These are phyloP conservation scores for Poterioochromonas sp. DNA, from an alignment of 352 stramenopile genomes.

Conservation along the genomic window DNA sequence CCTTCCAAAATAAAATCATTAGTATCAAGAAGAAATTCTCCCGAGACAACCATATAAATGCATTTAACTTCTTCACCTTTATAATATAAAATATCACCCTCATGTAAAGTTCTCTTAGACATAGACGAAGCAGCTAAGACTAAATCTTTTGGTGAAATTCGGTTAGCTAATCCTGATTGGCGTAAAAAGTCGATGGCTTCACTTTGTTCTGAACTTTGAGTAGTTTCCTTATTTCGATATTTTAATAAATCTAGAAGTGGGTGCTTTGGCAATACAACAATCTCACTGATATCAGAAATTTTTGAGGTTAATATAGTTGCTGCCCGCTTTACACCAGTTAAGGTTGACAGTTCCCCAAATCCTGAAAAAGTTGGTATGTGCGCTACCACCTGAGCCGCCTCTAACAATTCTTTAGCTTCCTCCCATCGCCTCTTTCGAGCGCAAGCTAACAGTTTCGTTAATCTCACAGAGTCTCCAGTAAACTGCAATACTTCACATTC, in stretches of 20 bases:
- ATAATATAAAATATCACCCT: conserved; percentile 17
- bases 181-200: conserved; percentile 33
- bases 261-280: conserved; percentile 14
- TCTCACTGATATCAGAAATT: neutral
- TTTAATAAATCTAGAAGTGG: conserved; percentile 28
- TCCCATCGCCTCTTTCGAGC: conserved; percentile 4
- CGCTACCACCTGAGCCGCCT: neutral
- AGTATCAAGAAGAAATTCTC: conserved; percentile 29
- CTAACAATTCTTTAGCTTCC: conserved; percentile 19
- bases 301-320: conserved; percentile 9
- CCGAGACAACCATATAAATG: conserved; percentile 28
- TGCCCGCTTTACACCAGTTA: conserved; percentile 24
- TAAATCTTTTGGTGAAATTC: conserved; percentile 24
- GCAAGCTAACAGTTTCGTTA: neutral
- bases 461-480: neutral
- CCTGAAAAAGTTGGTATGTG: conserved; percentile 11
- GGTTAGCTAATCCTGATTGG: conserved; percentile 24
- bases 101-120: neutral
- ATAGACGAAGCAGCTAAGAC: neutral
- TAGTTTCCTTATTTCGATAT: neutral
- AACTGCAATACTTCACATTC: conserved; percentile 25
- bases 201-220: neutral
- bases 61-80: neutral
- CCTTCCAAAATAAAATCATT: conserved; percentile 19
- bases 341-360: conserved; percentile 33